Conservation (phyloP, 2,329 filamentous ascomycete genomes). For the Chrysoporthe cubensis region DNA sequence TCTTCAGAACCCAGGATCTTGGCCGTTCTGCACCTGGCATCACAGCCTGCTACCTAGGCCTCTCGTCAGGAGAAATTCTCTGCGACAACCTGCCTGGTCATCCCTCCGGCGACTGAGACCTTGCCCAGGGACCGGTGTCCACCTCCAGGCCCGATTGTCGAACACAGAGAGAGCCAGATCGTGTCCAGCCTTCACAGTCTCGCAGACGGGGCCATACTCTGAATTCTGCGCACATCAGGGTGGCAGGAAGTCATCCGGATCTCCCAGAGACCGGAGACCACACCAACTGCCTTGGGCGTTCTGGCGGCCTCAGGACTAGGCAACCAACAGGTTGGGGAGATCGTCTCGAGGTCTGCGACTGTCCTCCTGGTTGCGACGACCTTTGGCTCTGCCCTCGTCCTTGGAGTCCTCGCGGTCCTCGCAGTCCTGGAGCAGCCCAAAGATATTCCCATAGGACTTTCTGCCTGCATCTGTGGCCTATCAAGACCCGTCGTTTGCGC, state of each 20-base stretch:
- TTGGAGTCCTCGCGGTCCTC: not conserved
- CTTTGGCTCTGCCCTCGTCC: not conserved
- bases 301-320: not conserved
- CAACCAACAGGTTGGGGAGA: not conserved
- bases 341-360: not conserved
- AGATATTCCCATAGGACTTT: not conserved
- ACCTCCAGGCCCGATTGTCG: not conserved
- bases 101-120: not conserved
- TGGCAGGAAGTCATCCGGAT: not conserved
- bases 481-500: not conserved
- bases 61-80: not conserved
- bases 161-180: not conserved
- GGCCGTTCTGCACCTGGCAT: not conserved
- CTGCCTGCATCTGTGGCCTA: not conserved
- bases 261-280: not conserved
- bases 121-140: not conserved
- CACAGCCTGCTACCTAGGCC: not conserved
- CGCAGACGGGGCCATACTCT: not conserved
- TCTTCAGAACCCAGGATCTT: not conserved
- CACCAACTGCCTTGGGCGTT: not conserved
- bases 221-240: not conserved
- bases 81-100: not conserved
- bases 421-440: not conserved
- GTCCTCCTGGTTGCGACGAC: not conserved
- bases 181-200: not conserved